phyloP scores from a whole-genome alignment of 345 rosid genomes.

The Arabis hirsuta region DNA sequence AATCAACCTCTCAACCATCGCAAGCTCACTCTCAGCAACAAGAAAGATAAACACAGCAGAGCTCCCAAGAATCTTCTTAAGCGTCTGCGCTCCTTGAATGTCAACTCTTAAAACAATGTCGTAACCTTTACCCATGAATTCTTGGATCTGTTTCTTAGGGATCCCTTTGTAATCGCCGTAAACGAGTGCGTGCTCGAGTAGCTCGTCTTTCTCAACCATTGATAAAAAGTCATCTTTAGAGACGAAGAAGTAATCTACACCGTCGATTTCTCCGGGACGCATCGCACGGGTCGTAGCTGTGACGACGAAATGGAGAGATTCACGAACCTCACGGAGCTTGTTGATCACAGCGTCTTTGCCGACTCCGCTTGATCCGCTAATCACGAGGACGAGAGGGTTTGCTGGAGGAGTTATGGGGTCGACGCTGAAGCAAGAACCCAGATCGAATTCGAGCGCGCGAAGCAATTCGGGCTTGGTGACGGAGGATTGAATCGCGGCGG shows the following conservation, averaged over 20 bases:
- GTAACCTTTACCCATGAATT: conserved; percentile 66
- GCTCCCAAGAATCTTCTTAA: conserved; percentile 64
- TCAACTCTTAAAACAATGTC: conserved; percentile 83
- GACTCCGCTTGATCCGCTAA: conserved; percentile 86
- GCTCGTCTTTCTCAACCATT: conserved; percentile 66
- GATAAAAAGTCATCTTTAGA: conserved; percentile 68
- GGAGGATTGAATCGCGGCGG: conserved; percentile 19
- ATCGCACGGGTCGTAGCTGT: conserved; percentile 79
- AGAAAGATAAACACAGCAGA: conserved; percentile 78
- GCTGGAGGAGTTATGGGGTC: conserved; percentile 53
- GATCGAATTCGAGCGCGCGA: conserved; percentile 67
- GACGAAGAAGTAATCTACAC: conserved; percentile 73
- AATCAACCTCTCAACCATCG: conserved; percentile 77
- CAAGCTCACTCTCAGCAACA: conserved; percentile 76
- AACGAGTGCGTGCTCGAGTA: conserved; percentile 78
- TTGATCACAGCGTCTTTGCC: conserved; percentile 85
- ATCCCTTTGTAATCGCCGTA: conserved; percentile 87
- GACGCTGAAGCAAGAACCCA: conserved; percentile 57
- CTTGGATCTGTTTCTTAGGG: conserved; percentile 74
- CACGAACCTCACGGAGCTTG: conserved; percentile 56
- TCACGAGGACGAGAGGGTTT: conserved; percentile 65
- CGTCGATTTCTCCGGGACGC: conserved; percentile 78
- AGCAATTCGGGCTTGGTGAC: conserved; percentile 53
- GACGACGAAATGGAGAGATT: conserved; percentile 70
- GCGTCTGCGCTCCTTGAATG: conserved; percentile 75